Evolutionary conservation across 2,329 filamentous ascomycete genomes (phyloP).

Genomic region (Penicillium sp.): DNA sequence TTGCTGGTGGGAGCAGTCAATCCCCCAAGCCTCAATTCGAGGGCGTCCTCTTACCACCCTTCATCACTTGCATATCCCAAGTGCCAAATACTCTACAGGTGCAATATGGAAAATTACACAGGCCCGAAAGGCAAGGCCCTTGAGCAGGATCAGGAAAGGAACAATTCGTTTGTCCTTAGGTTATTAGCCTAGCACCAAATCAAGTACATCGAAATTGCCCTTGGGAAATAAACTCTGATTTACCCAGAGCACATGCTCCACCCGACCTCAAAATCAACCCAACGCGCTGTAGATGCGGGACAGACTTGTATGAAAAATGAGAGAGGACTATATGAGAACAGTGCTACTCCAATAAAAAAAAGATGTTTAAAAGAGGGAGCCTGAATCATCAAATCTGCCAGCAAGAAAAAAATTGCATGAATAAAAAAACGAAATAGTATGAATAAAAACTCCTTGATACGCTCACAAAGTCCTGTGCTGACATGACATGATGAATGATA

Average conservation of each 20-base stretch:
- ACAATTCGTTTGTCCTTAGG: neutral
- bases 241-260: neutral
- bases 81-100: neutral
- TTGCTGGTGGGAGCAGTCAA: neutral
- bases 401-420: slow-evolving; percentile 1
- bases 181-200: neutral
- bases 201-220: neutral
- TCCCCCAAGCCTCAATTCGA: neutral
- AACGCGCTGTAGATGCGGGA: neutral
- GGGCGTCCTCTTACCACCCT: neutral
- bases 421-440: slow-evolving; percentile 5
- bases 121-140: neutral
- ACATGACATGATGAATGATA: slow-evolving; percentile 11
- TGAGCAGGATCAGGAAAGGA: neutral
- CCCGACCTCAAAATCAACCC: neutral
- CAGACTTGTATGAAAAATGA: neutral
- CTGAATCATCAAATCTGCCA: slow-evolving; percentile 1
- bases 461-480: slow-evolving; percentile 7
- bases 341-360: neutral
- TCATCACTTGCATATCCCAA: neutral
- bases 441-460: slow-evolving; percentile 11
- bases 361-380: neutral
- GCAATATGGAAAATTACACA: neutral
- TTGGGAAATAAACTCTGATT: neutral
- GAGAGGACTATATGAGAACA: neutral